phyloP scores from a whole-genome alignment of 164 flowering plant genomes.

The Buxus sempervirens region DNA sequence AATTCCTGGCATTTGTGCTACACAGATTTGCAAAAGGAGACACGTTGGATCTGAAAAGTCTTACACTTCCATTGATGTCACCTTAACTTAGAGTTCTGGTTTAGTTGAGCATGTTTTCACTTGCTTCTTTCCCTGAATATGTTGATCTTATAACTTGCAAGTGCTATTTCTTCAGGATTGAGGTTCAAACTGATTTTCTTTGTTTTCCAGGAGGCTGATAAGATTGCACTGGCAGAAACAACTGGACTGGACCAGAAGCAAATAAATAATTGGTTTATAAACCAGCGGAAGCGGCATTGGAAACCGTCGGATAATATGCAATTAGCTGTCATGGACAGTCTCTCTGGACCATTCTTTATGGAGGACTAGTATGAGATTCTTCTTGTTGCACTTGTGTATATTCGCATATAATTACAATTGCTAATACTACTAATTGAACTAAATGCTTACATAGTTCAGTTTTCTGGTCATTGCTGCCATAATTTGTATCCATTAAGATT shows the following conservation, averaged over 20 bases:
- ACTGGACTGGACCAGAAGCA: constrained; percentile 69
- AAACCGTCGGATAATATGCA: constrained; percentile 75
- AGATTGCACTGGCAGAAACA: constrained; percentile 46
- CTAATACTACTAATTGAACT: constrained; percentile 5
- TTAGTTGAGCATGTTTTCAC: too few species aligned
- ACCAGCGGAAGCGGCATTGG: constrained; percentile 73
- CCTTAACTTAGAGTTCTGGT: too few species aligned
- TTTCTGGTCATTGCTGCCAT: too few species aligned
- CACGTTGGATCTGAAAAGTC: too few species aligned
- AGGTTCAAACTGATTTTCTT: background rate
- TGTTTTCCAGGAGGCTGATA: constrained; percentile 52
- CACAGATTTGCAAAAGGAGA: too few species aligned
- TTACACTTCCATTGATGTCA: too few species aligned
- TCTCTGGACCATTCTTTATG: constrained; percentile 35
- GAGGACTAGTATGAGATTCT: constrained; percentile 24
- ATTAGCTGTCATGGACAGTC: constrained; percentile 49
- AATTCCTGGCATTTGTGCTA: too few species aligned
- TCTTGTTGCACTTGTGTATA: constrained; percentile 9
- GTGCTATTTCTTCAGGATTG: too few species aligned
- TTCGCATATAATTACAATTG: constrained; percentile 8
- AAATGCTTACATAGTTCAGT: constrained; percentile 14
- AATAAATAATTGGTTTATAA: constrained; percentile 71
- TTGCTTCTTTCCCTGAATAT: too few species aligned
- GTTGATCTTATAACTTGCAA: too few species aligned
- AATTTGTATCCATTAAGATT: too few species aligned